A percentile compares a stretch with the other conserved stretches of the same genome.
These are phyloP conservation scores for Populus pruinosa DNA, from an alignment of 345 rosid species.

Conservation along the genomic window DNA sequence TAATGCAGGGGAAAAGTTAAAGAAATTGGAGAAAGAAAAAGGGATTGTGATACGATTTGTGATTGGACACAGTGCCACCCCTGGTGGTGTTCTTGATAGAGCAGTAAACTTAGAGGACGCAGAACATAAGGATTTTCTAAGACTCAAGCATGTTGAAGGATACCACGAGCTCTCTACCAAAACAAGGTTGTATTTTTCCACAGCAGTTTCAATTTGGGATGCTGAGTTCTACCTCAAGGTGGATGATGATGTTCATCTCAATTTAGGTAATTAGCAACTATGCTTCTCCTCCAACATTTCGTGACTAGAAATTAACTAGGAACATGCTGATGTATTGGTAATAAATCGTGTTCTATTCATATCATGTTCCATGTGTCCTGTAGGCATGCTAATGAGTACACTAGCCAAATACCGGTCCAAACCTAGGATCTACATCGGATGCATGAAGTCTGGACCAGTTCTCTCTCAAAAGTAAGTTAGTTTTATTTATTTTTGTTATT, in stretches of 20 bases:
- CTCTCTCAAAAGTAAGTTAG: constrained; percentile 60
- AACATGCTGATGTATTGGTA: neutral
- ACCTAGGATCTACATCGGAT: constrained; percentile 81
- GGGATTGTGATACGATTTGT: constrained; percentile 83
- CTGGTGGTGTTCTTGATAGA: constrained; percentile 74
- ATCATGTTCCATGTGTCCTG: neutral
- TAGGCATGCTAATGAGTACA: constrained; percentile 54
- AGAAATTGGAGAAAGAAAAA: constrained; percentile 71
- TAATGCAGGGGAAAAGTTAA: constrained; percentile 56
- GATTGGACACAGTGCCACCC: constrained; percentile 79
- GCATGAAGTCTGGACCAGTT: constrained; percentile 98
- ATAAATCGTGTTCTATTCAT: neutral
- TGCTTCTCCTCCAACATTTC: neutral
- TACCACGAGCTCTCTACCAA: constrained; percentile 80
- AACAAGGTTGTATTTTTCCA: constrained; percentile 77
- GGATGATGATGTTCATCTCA: constrained; percentile 87
- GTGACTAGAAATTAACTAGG: no score
- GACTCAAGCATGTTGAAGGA: constrained; percentile 80
- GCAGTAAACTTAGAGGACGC: constrained; percentile 68
- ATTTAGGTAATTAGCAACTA: constrained; percentile 40
- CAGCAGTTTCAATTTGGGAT: constrained; percentile 70
- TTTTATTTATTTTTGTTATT: no score
- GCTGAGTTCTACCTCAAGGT: constrained; percentile 82
- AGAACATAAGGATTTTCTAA: constrained; percentile 62
- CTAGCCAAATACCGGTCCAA: constrained; percentile 56